Evolutionary conservation across 371 early-diverging fungal species (phyloP), one percentile per base, ranked within the genome.

Genomic region (Capillidium rhysosporum): DNA sequence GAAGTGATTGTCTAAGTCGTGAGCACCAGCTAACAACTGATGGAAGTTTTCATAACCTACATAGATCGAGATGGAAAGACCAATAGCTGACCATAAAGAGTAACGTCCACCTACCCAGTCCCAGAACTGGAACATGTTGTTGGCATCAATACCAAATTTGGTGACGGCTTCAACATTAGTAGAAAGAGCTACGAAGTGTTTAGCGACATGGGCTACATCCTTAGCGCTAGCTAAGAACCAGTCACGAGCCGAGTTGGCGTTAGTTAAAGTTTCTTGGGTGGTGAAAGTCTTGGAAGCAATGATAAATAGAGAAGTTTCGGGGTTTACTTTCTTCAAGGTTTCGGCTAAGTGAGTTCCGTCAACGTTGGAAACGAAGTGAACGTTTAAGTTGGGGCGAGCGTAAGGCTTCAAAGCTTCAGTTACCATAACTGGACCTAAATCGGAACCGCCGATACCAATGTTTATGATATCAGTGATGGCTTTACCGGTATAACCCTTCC

Each of bases 91-190:
- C 99, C 99, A 99, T 40, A 98, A 80, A 46, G 96, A 96, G 77
- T 97, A 99, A 56, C 99, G 85, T 41, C 99, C 99, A 63, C 99
- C 98, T 54, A 98, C 98, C 92, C 92, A 98, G 70, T 99, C 99
- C 98, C 98, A 98, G 82, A 99, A 98, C 67, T 85, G 84, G 80
- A 99, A 96, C 88, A 97, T 92, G 73, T 94, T 95, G 61, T 78
- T 73, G 34, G 78, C 65, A 63, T 77, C 80, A 58, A 99, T 97
- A 55, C 97, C 96, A 63, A 96, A 96, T 24, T 73, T 83, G 56
- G 80, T 75, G 25, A 90, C 94, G 34, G 76, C 86, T 56, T 80
- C 70, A n/a, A 77, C 80, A 80, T 97, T 97, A 63, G 99, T 93
- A 10, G 93, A 94, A 25, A 99, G 77, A 1, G 98, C 99, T 54